These are phyloP conservation scores for Reutealis trisperma DNA, from an alignment of 345 rosid species.

Conservation along the genomic window DNA sequence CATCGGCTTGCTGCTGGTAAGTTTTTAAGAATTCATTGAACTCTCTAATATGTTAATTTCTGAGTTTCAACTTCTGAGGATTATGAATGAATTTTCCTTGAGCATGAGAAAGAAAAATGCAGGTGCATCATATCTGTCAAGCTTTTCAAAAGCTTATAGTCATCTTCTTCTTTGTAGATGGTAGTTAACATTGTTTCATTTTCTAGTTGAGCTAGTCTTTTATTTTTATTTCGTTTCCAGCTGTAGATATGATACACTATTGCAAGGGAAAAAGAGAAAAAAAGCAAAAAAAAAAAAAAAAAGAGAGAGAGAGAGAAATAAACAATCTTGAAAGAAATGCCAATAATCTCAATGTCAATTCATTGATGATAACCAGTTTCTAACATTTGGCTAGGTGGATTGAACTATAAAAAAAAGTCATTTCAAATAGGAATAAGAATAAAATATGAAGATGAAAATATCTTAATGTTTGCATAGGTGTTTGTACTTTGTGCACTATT, in stretches of 20 bases:
- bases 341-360: not conserved
- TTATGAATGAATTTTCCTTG: slow-evolving; percentile 1
- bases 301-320: not conserved
- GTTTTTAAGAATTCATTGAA: slow-evolving; percentile 3
- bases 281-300: too few relatives aligned
- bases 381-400: too few relatives aligned
- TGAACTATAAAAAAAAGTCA: not conserved
- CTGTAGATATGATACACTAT: too few relatives aligned
- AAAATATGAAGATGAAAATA: not conserved
- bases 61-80: not conserved
- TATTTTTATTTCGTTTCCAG: too few relatives aligned
- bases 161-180: not conserved
- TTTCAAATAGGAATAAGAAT: not conserved
- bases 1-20: slow-evolving; percentile 96
- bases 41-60: not conserved
- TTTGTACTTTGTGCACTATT: not conserved
- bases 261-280: too few relatives aligned
- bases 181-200: not conserved
- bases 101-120: not conserved
- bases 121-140: not conserved
- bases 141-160: not conserved
- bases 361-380: not conserved
- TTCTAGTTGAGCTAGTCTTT: not conserved
- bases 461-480: not conserved
- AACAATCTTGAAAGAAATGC: not conserved